Base-by-base conservation (phyloP, 768 basidiomycete genomes). In the Dentipellis sp. region DNA sequence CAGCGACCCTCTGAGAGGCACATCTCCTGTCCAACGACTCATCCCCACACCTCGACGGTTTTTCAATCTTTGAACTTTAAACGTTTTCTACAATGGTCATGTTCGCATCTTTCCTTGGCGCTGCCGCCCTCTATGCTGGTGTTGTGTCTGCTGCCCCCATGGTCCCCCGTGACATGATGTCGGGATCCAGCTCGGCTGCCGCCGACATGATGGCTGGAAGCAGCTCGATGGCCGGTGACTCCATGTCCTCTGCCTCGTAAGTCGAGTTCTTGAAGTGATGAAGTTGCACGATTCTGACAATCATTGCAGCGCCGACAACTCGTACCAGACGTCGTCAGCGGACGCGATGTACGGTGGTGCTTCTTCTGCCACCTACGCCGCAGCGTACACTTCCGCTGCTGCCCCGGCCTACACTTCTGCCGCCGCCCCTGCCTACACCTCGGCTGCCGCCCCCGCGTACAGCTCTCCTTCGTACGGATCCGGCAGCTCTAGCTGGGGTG, bases 1-100 rank as follows among this genome's bases (percentile, higher is more conserved):
- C 73, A 68, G 70, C 72, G 72, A 65, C 74, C 78, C 83, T 81
- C 78, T 81, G 71, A 81, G 78, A 80, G 82, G 83, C 80, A 67
- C 73, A 68, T 67, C 72, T 71, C 68, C 67, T 63, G 56, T 64
- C 71, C 70, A 71, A 69, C 67, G 69, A 72, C 72, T 29, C 29
- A 66, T 72, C 71, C 56, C 67, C 65, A 72, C 74, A 72, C 74
- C 70, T 76, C 71, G 64, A 78, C 78, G 73, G 74, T 78, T 68
- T 64, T 59, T 55, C 50, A 54, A 19, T 59, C 42, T 58, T 70
- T 62, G 67, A 60, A 66, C 59, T 66, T 71, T 66, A 64, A 38
- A 47, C 50, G 48, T 67, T 68, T 67, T 62, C 51, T 62, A 80
- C 72, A 70, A 89, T 89, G 86, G 78, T 86, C 65, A 73, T 71